Percentiles rank a stretch among this genome's conserved stretches.
phyloP scores from a whole-genome alignment of 2,329 filamentous ascomycete species.

The Hypoxylon sp. region DNA sequence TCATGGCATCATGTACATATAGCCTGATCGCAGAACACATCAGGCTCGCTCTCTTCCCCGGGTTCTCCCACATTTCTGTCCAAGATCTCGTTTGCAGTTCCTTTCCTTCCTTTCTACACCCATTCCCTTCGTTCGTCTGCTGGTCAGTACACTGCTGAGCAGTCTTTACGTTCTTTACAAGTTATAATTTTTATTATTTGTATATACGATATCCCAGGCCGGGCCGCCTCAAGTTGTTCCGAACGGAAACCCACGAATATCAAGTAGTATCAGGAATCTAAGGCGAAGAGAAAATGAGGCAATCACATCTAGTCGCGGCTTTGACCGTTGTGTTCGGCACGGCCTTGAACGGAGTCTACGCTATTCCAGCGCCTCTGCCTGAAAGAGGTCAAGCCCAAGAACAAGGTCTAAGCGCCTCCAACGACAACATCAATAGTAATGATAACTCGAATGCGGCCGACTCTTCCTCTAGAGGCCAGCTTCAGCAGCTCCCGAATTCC shows the following conservation, averaged over 20 bases:
- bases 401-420: slow-evolving; percentile 1
- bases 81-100: slow-evolving; percentile 35
- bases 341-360: slow-evolving; percentile 42
- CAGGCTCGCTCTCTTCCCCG: slow-evolving; percentile 17
- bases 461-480: slow-evolving; percentile 14
- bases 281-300: slow-evolving; percentile 42
- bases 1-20: slow-evolving; percentile 40
- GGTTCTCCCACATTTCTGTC: slow-evolving; percentile 28
- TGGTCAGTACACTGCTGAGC: slow-evolving; percentile 45
- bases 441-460: slow-evolving; percentile 6
- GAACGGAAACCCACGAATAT: slow-evolving; percentile 1
- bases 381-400: slow-evolving; percentile 6
- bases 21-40: slow-evolving; percentile 35
- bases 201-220: slow-evolving; percentile 19
- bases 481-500: slow-evolving; percentile 20
- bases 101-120: slow-evolving; percentile 37
- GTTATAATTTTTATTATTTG: slow-evolving; percentile 12
- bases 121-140: slow-evolving; percentile 41
- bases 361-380: slow-evolving; percentile 18
- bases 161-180: slow-evolving; percentile 38
- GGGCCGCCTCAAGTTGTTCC: slow-evolving; percentile 6
- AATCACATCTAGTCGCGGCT: slow-evolving; percentile 35
- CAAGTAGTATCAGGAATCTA: background rate
- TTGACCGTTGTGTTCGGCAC: slow-evolving; percentile 40
- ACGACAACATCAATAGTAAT: slow-evolving; percentile 3